Evolutionary conservation across 1,284 basidiomycete genomes (phyloP), one percentile per base, ranked within the genome.

Genomic region (Microbotryum saponariae): DNA sequence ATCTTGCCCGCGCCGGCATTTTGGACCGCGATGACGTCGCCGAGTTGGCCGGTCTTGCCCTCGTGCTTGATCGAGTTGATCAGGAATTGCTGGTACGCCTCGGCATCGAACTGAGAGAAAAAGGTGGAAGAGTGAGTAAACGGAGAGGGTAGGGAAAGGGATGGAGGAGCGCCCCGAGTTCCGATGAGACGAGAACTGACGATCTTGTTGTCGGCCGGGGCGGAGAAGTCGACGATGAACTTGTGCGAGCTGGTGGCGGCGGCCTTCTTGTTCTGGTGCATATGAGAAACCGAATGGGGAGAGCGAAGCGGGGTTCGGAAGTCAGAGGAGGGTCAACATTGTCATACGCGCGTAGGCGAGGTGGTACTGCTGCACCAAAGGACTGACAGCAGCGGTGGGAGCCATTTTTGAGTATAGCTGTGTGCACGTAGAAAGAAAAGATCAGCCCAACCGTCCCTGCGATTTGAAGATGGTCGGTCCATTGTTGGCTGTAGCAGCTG

Each of bases 51-150:
- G n/a, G 76, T 72, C 71, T 75, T 75, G 50, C 63, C 74, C 50
- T 77, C 76, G 60, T 76, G 75, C 74, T 77, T 77, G 72, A 77
- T 77, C 59, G 70, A 70, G 71, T 76, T 74, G 72, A 75, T 74
- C 60, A 77, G 72, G 74, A 72, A 77, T 73, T 76, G 74, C 69
- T 76, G 71, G 68, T 75, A 77, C 51, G 72, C 72, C 59, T 74
- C 75, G 61, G 71, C 74, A 62, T 77, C 76, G 56, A 77, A 72
- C 56, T 58, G 29, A 42, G 33, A 50, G 23, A 37, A n/a, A 33
- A 54, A 54, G 27, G 21, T 27, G 16, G 27, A 5, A 27, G 18
- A 37, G 23, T 23, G n/a, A 33, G 12, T 18, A 8, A 56, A 9
- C 2, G 56, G 37, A 18, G 51, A 27, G 21, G 5, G 33, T 8